Evolutionary conservation across 441 rosid species (phyloP).

Genomic region (Jatropha multifida): DNA sequence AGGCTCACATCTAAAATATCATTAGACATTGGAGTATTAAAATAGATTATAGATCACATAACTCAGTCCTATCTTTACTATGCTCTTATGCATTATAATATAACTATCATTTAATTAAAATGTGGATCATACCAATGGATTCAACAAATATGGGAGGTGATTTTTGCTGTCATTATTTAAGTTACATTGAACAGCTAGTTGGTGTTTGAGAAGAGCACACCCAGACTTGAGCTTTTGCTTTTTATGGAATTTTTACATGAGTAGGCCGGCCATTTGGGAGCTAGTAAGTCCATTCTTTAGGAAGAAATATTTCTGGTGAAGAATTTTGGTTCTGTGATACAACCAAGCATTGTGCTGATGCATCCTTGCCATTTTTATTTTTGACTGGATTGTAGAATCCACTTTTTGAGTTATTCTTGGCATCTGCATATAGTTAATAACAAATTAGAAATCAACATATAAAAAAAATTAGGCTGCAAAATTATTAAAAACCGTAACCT

Average conservation of each 20-base stretch:
- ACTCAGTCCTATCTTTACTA: not conserved
- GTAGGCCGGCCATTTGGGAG: not conserved
- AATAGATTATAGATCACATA: not conserved
- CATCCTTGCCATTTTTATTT: constrained; percentile 34
- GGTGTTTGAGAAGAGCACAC: constrained; percentile 19
- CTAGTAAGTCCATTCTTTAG: constrained; percentile 92
- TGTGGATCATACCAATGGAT: not conserved
- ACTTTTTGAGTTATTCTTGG: constrained; percentile 25
- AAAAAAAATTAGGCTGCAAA: not conserved
- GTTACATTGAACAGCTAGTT: constrained; percentile 11
- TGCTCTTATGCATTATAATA: not conserved
- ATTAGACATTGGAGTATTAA: not conserved
- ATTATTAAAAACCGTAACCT: constrained; percentile 35
- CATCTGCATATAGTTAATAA: constrained; percentile 23
- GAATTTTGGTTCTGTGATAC: constrained; percentile 32
- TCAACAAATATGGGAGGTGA: not conserved
- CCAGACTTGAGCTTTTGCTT: constrained; percentile 19
- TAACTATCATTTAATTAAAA: not conserved
- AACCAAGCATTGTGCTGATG: constrained; percentile 33
- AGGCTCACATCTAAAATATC: not conserved
- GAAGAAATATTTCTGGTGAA: constrained; percentile 76
- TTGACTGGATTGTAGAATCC: constrained; percentile 32
- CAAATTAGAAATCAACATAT: not conserved
- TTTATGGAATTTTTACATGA: constrained; percentile 13
- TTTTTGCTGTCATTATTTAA: constrained; percentile 20